Percentiles rank a stretch among this genome's conserved stretches.
phyloP scores from a whole-genome alignment of 345 rosid genomes.

The Brassica rapa region DNA sequence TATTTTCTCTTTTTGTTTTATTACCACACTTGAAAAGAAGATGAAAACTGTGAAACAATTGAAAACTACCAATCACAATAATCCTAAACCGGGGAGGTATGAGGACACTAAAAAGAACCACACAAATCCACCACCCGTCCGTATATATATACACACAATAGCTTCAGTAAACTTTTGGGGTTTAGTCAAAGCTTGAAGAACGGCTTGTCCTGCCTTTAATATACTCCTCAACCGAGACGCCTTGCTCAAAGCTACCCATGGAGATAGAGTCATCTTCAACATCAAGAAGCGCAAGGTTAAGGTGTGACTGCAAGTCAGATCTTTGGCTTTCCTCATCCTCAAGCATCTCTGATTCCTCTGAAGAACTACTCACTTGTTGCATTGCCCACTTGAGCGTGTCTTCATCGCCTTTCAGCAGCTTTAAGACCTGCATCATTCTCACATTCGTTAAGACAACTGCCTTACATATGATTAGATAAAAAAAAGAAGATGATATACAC shows the following conservation, averaged over 20 bases:
- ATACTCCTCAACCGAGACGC: constrained; percentile 72
- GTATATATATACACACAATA: neutral
- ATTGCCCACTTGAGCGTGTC: constrained; percentile 59
- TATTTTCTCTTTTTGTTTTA: constrained; percentile 9
- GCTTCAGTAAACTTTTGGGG: neutral
- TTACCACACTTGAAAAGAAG: constrained; percentile 4
- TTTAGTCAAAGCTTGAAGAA: constrained; percentile 84
- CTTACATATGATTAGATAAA: neutral
- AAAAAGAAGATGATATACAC: constrained; percentile 45
- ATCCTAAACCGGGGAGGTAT: constrained; percentile 42
- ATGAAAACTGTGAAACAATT: neutral
- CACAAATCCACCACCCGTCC: constrained; percentile 14
- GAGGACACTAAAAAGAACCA: constrained; percentile 66
- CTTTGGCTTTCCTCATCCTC: constrained; percentile 55
- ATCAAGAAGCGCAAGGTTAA: constrained; percentile 75
- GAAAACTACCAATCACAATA: constrained; percentile 33
- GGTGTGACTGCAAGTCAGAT: constrained; percentile 76
- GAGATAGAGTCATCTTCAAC: constrained; percentile 69
- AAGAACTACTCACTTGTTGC: constrained; percentile 47
- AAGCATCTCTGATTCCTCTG: constrained; percentile 49
- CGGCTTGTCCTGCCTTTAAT: constrained; percentile 90
- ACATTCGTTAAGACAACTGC: neutral
- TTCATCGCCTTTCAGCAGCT: constrained; percentile 78
- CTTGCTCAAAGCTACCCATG: constrained; percentile 65
- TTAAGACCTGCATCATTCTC: constrained; percentile 54